A percentile compares a stretch with the other conserved stretches of the same genome.
These are phyloP conservation scores for Begonia loranthoides DNA, from an alignment of 306 rosid species.

Conservation along the genomic window DNA sequence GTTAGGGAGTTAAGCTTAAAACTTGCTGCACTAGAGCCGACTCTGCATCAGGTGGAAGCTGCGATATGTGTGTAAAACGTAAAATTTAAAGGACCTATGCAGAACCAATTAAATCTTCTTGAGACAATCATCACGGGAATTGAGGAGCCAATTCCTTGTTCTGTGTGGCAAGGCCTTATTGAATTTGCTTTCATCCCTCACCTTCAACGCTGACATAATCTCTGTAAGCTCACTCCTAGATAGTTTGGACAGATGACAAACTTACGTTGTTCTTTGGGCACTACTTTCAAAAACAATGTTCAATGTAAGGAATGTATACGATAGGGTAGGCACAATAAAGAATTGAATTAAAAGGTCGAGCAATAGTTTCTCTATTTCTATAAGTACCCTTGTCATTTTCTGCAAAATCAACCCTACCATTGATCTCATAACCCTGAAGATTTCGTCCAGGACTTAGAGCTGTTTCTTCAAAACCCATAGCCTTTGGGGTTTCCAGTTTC, in stretches of 20 bases:
- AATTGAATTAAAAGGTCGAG: slow-evolving; percentile 6
- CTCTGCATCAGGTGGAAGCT: slow-evolving; percentile 53
- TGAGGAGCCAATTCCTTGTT: slow-evolving; percentile 66
- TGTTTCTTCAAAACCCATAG: slow-evolving; percentile 96
- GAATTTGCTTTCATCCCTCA: slow-evolving; percentile 8
- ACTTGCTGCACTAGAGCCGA: slow-evolving; percentile 80
- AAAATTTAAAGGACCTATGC: no score
- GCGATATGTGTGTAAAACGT: slow-evolving; percentile 12
- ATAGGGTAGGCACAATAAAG: no score
- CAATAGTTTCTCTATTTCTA: slow-evolving; percentile 33
- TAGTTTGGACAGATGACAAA: slow-evolving; percentile 47
- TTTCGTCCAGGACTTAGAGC: slow-evolving; percentile 96
- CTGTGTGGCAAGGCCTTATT: slow-evolving; percentile 65
- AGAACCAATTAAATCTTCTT: no score
- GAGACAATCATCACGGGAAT: slow-evolving; percentile 5
- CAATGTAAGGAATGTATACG: no score
- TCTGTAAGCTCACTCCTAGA: slow-evolving; percentile 41
- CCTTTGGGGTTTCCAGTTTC: slow-evolving; percentile 99
- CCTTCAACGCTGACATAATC: slow-evolving; percentile 65
- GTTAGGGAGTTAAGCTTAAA: slow-evolving; percentile 81
- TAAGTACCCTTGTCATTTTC: slow-evolving; percentile 63
- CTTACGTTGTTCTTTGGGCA: no score
- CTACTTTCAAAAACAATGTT: no score
- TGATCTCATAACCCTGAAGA: slow-evolving; percentile 95
- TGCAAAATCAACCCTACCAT: slow-evolving; percentile 27